A percentile compares a stretch with the other conserved stretches of the same genome.
phyloP scores from a whole-genome alignment of 345 rosid species.

The Hibiscus tridactylites region DNA sequence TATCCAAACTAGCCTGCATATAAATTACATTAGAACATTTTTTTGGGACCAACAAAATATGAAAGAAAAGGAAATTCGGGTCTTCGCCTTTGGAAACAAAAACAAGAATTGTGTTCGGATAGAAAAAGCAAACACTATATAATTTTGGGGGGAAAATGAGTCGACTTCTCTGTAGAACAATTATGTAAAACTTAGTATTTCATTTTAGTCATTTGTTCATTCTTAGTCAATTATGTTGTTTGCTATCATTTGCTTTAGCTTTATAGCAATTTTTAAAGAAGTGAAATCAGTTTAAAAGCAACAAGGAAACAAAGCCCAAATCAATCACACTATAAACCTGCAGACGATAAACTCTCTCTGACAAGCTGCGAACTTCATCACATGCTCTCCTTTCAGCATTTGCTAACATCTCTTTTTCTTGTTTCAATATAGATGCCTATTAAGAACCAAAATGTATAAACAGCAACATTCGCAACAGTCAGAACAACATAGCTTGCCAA shows the following conservation, averaged over 20 bases:
- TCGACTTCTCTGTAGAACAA: neutral
- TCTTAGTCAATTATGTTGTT: neutral
- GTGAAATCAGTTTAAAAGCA: neutral
- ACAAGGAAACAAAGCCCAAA: slow-evolving; percentile 1
- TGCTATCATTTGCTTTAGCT: neutral
- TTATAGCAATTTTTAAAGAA: neutral
- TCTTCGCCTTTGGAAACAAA: neutral
- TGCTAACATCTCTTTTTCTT: slow-evolving; percentile 68
- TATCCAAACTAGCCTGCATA: slow-evolving; percentile 79
- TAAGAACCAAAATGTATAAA: slow-evolving; percentile 11
- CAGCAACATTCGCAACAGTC: slow-evolving; percentile 10
- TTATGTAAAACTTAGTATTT: neutral
- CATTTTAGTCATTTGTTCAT: neutral
- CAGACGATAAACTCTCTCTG: slow-evolving; percentile 70
- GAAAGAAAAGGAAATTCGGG: neutral
- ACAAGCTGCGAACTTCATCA: slow-evolving; percentile 75
- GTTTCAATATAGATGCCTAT: slow-evolving; percentile 66
- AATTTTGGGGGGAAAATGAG: too few species aligned
- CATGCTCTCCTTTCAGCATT: slow-evolving; percentile 88
- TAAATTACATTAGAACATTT: slow-evolving; percentile 16
- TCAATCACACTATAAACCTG: slow-evolving; percentile 43
- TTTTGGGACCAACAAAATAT: neutral
- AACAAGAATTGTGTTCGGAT: neutral
- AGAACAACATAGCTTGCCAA: neutral
- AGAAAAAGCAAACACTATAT: neutral